Evolutionary conservation across 2,329 filamentous ascomycete species (phyloP).

Genomic region (Colletotrichum australisinense): DNA sequence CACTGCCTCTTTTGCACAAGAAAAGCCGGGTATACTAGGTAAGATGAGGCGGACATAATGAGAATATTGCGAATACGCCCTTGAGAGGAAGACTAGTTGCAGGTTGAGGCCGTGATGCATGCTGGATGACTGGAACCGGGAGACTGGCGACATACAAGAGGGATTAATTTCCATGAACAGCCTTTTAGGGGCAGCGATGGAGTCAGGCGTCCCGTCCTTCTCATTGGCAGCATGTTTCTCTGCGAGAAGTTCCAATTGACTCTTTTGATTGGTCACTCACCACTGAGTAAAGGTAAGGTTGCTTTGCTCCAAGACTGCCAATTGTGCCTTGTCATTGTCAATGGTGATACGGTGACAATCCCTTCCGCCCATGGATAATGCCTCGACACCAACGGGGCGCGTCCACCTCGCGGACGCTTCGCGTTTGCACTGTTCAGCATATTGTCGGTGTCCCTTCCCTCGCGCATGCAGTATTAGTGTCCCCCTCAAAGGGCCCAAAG

Average conservation of each 20-base stretch:
- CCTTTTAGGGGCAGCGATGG: background rate
- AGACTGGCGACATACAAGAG: background rate
- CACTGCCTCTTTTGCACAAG: background rate
- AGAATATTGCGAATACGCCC: background rate
- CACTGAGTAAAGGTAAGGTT: too few species aligned
- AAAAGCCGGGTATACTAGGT: too few species aligned
- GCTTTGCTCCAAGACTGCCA: background rate
- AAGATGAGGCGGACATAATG: background rate
- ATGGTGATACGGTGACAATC: background rate
- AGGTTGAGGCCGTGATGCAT: background rate
- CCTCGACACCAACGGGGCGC: background rate
- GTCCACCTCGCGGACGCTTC: background rate
- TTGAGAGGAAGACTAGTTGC: background rate
- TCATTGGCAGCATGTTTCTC: background rate
- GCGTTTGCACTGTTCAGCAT: background rate
- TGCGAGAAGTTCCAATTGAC: background rate
- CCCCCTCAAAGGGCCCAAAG: too few species aligned
- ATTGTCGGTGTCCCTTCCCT: background rate
- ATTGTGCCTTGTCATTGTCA: background rate
- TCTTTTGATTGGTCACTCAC: slow-evolving; percentile 1
- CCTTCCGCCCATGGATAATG: background rate
- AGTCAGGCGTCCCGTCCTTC: background rate
- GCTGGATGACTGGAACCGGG: too few species aligned
- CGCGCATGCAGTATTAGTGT: background rate
- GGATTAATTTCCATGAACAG: slow-evolving; percentile 1